These are phyloP conservation scores for Beauveria medogensis DNA, from an alignment of 2,329 filamentous ascomycete species.

Conservation along the genomic window DNA sequence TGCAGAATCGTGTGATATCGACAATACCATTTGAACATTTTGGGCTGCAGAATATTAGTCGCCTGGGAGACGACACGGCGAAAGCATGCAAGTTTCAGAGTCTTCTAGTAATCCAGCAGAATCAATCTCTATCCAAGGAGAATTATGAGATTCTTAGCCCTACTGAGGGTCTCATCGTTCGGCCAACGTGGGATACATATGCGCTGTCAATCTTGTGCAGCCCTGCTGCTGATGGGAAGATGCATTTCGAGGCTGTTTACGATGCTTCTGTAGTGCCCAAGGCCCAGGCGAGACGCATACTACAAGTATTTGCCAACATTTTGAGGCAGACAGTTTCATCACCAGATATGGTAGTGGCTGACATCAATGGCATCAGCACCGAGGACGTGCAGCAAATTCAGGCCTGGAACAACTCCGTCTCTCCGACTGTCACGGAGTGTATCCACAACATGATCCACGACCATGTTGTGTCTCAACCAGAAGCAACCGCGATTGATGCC, in stretches of 20 bases:
- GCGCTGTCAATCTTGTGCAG: neutral
- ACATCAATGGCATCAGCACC: neutral
- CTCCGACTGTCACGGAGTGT: neutral
- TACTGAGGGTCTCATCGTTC: neutral
- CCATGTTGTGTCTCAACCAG: neutral
- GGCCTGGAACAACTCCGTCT: neutral
- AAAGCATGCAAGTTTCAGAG: slow-evolving; percentile 44
- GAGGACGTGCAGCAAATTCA: neutral
- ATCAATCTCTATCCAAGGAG: neutral
- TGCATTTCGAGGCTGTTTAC: neutral
- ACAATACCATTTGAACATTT: slow-evolving; percentile 39
- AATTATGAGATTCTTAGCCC: neutral
- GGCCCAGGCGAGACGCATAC: neutral
- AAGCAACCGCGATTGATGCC: slow-evolving; percentile 29
- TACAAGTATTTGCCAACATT: neutral
- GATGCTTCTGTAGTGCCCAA: neutral
- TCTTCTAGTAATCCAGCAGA: slow-evolving; percentile 2
- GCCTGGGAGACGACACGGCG: slow-evolving; percentile 41
- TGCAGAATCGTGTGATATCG: slow-evolving; percentile 2
- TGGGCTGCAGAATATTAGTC: slow-evolving; percentile 47
- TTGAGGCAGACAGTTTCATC: neutral
- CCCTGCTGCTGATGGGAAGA: neutral
- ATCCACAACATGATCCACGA: neutral
- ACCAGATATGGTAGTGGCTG: neutral
- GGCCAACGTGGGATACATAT: neutral